Evolutionary conservation across 129 eudicot species (phyloP).

Genomic region (Chrysanthemum seticuspe): DNA sequence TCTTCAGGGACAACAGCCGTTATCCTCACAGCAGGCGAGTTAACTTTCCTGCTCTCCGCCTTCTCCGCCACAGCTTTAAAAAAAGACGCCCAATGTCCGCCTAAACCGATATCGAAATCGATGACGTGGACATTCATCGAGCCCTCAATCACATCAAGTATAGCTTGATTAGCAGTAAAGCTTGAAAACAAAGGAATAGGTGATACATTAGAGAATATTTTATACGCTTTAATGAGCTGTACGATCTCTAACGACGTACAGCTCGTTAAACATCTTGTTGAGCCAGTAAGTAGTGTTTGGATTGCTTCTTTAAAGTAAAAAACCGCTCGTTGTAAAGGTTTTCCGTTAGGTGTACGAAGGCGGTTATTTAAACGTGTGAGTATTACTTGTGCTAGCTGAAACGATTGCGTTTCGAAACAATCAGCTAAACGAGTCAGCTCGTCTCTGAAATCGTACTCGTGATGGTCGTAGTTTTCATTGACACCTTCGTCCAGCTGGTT

Average conservation of each 20-base stretch:
- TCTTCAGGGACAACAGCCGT: slow-evolving; percentile 81
- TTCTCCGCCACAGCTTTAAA: slow-evolving; percentile 74
- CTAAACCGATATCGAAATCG: slow-evolving; percentile 87
- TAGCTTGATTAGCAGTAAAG: slow-evolving; percentile 89
- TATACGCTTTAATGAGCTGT: slow-evolving; percentile 74
- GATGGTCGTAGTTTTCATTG: slow-evolving; percentile 16
- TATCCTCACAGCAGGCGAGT: slow-evolving; percentile 55
- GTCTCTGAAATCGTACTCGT: slow-evolving; percentile 52
- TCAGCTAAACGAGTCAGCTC: slow-evolving; percentile 70
- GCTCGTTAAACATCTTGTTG: slow-evolving; percentile 31
- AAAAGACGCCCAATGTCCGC: slow-evolving; percentile 95
- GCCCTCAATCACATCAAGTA: slow-evolving; percentile 84
- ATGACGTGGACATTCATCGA: slow-evolving; percentile 66
- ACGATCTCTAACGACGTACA: slow-evolving; percentile 48
- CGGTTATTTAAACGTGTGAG: slow-evolving; percentile 77
- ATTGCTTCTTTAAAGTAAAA: slow-evolving; percentile 94
- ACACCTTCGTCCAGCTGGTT: slow-evolving; percentile 10
- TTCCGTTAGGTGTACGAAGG: slow-evolving; percentile 53
- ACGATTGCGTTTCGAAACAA: slow-evolving; percentile 72
- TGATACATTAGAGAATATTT: slow-evolving; percentile 58
- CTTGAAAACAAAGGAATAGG: slow-evolving; percentile 89
- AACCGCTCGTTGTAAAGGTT: slow-evolving; percentile 76
- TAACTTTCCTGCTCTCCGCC: slow-evolving; percentile 39
- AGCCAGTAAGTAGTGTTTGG: slow-evolving; percentile 50
- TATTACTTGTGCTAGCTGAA: slow-evolving; percentile 65